A percentile compares a stretch with the other conserved stretches of the same genome.
phyloP scores from a whole-genome alignment of 805 yeast genomes.

The Starmerella riodocensis region DNA sequence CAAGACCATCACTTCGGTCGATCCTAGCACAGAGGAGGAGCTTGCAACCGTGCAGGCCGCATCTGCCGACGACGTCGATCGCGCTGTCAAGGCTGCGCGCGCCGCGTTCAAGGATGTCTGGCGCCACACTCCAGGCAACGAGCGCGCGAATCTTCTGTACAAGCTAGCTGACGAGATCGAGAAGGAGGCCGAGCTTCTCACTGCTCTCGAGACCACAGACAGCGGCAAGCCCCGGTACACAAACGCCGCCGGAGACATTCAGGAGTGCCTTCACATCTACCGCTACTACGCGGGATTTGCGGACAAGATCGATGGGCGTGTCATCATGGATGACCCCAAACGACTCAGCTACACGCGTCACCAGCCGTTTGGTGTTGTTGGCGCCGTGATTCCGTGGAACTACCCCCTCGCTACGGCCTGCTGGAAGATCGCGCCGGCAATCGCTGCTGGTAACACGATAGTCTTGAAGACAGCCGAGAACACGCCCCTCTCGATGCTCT shows the following conservation, averaged over 20 bases:
- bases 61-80: conserved; percentile 61
- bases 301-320: conserved; percentile 68
- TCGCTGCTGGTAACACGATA: conserved; percentile 79
- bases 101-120: conserved; percentile 49
- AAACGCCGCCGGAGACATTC: conserved; percentile 59
- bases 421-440: conserved; percentile 90
- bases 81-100: conserved; percentile 76
- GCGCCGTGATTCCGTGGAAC: conserved; percentile 95
- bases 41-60: conserved; percentile 64
- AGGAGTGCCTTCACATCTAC: conserved; percentile 51
- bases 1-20: conserved; percentile 46
- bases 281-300: conserved; percentile 87
- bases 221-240: conserved; percentile 68
- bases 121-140: conserved; percentile 66
- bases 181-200: conserved; percentile 53
- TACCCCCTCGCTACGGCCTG: conserved; percentile 88
- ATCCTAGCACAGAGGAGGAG: conserved; percentile 64
- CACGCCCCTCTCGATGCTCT: conserved; percentile 80
- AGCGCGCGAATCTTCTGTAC: conserved; percentile 47
- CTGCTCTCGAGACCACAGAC: conserved; percentile 73
- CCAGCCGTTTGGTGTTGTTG: conserved; percentile 92
- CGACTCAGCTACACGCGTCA: conserved; percentile 69
- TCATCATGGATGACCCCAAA: conserved; percentile 58
- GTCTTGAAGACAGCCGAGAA: conserved; percentile 86
- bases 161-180: conserved; percentile 72